These are phyloP conservation scores for Pythium chondricola DNA, from an alignment of 352 stramenopile species.

Conservation along the genomic window DNA sequence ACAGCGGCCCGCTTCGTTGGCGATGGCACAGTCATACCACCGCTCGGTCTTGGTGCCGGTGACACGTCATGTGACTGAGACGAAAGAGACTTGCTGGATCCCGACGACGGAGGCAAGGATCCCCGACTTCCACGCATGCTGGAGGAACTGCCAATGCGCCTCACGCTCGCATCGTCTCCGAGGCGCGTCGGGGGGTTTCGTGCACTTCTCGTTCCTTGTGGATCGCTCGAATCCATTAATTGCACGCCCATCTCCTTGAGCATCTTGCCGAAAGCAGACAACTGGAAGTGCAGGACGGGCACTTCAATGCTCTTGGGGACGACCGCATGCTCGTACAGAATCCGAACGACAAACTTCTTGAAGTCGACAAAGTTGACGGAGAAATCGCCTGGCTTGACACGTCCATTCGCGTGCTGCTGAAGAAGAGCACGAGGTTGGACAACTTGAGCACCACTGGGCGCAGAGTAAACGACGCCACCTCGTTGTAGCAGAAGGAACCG, in stretches of 20 bases:
- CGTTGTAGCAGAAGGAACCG: constrained; percentile 55
- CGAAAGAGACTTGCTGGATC: background rate
- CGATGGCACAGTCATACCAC: constrained; percentile 27
- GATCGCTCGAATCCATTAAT: constrained; percentile 9
- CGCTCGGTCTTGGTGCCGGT: constrained; percentile 8
- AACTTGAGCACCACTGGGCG: constrained; percentile 39
- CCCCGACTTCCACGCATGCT: no score
- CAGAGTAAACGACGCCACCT: constrained; percentile 35
- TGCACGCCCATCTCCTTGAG: constrained; percentile 15
- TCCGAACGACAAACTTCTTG: constrained; percentile 5
- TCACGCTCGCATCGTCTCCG: no score
- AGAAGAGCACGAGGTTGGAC: constrained; percentile 39
- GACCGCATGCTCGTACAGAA: constrained; percentile 10
- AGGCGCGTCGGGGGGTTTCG: no score
- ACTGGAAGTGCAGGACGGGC: constrained; percentile 1
- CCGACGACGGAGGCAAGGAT: no score
- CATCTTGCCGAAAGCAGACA: constrained; percentile 8
- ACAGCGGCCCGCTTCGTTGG: constrained; percentile 38
- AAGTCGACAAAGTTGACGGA: constrained; percentile 11
- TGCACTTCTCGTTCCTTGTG: no score
- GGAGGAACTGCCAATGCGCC: no score
- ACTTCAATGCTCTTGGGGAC: constrained; percentile 12
- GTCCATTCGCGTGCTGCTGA: background rate
- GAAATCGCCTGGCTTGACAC: constrained; percentile 1
- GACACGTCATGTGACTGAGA: constrained; percentile 18